A percentile compares a stretch with the other conserved stretches of the same genome.
phyloP scores from a whole-genome alignment of 208 protist species.

The Phytomonas sp. region DNA sequence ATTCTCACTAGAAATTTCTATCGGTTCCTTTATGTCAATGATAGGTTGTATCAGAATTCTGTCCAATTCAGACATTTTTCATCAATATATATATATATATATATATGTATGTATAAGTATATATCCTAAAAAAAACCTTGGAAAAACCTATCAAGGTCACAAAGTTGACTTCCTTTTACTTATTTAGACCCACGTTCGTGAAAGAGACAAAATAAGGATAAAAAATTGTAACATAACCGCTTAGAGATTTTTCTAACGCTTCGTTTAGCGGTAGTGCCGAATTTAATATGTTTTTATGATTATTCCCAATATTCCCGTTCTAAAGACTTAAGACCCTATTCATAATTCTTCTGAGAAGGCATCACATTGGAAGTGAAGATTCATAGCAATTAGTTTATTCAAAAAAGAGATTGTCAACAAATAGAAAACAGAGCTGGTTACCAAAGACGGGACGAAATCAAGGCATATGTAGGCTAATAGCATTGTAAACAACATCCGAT shows the following conservation, averaged over 20 bases:
- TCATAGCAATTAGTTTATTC: not conserved
- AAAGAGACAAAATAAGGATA: constrained; percentile 8
- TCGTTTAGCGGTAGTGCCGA: not conserved
- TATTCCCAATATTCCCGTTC: not conserved
- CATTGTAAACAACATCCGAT: constrained; percentile 25
- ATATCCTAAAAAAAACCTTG: not conserved
- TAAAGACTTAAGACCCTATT: not conserved
- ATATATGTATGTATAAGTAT: not conserved
- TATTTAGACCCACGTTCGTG: not conserved
- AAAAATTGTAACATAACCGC: constrained; percentile 11
- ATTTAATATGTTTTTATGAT: not conserved
- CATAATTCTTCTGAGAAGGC: not conserved
- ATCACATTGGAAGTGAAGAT: not conserved
- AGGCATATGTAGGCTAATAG: constrained; percentile 50
- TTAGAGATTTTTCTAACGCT: not conserved
- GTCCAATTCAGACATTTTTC: constrained; percentile 32
- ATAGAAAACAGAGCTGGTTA: constrained; percentile 34
- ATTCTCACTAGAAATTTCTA: constrained; percentile 23
- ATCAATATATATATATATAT: not conserved
- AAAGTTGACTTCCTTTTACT: not conserved
- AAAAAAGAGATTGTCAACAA: constrained; percentile 10
- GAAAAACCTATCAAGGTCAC: not conserved
- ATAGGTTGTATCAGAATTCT: constrained; percentile 37
- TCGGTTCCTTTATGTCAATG: constrained; percentile 28
- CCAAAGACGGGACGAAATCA: constrained; percentile 54